Percentiles rank a stretch among this genome's conserved stretches.
Conservation (phyloP, 305 asterid species). For the Fraxinus latifolia region DNA sequence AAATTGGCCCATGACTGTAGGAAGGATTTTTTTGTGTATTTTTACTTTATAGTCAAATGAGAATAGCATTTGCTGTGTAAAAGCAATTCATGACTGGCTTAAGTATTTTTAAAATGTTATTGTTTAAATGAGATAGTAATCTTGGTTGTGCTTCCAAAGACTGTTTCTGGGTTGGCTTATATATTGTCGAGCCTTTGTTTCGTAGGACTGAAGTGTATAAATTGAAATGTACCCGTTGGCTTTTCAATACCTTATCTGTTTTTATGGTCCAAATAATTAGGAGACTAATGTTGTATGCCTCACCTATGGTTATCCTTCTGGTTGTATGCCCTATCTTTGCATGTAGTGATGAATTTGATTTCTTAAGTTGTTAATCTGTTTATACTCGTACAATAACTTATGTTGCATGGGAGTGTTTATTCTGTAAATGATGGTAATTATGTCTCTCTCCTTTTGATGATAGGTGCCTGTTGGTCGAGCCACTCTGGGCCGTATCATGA, state of each 20-base stretch:
- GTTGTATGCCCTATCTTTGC: not conserved
- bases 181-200: not conserved
- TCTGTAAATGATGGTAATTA: not conserved
- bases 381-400: not conserved
- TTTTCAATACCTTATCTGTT: not conserved
- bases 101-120: not conserved
- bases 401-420: not conserved
- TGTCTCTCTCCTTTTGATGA: slow-evolving; percentile 13
- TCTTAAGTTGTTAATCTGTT: slow-evolving; percentile 10
- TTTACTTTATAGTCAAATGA: not conserved
- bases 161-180: not conserved
- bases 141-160: not conserved
- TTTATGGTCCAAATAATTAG: not conserved
- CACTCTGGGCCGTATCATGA: slow-evolving; percentile 93
- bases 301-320: not conserved
- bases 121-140: not conserved
- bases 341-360: not conserved
- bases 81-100: not conserved
- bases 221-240: not conserved
- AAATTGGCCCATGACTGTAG: not conserved
- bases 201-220: not conserved
- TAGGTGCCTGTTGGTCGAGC: slow-evolving; percentile 98
- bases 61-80: not conserved
- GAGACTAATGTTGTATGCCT: not conserved
- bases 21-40: not conserved